Conservation (phyloP, 2,329 filamentous ascomycete species). For the Rhynchosporium graminicola region DNA sequence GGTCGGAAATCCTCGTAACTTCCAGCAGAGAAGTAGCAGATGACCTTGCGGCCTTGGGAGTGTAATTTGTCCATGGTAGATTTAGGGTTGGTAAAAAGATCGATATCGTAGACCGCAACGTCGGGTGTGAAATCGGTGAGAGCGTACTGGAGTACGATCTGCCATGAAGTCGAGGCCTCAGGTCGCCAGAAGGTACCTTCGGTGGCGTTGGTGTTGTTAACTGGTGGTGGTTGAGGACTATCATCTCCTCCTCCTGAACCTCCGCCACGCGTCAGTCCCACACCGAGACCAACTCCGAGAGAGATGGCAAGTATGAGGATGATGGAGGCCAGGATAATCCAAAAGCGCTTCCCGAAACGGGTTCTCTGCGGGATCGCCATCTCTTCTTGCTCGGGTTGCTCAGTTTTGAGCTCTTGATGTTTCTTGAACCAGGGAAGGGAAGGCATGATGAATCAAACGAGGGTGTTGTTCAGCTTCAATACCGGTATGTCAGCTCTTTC, state of each 20-base stretch:
- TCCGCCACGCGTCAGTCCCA: slow-evolving; percentile 48
- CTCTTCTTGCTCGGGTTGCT: neutral
- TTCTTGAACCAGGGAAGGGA: slow-evolving; percentile 5
- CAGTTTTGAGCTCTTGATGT: slow-evolving; percentile 13
- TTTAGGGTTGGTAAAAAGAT: slow-evolving; percentile 48
- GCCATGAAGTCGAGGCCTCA: slow-evolving; percentile 24
- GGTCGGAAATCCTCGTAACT: slow-evolving; percentile 65
- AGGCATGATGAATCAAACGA: slow-evolving; percentile 9
- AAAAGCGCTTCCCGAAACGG: slow-evolving; percentile 24
- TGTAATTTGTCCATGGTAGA: slow-evolving; percentile 52
- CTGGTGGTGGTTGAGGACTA: slow-evolving; percentile 13
- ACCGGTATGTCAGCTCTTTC: too few relatives aligned
- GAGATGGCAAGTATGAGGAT: slow-evolving; percentile 27
- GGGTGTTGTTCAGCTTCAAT: slow-evolving; percentile 3
- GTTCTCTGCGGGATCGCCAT: slow-evolving; percentile 5
- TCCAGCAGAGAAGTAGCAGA: slow-evolving; percentile 76
- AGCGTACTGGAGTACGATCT: slow-evolving; percentile 23
- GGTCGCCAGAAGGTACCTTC: slow-evolving; percentile 25
- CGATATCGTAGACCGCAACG: slow-evolving; percentile 43
- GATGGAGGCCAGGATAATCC: slow-evolving; percentile 21
- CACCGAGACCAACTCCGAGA: slow-evolving; percentile 52
- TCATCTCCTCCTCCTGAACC: slow-evolving; percentile 5
- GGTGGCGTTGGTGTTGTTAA: slow-evolving; percentile 22
- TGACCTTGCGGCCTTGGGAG: slow-evolving; percentile 56
- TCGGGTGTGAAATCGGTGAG: slow-evolving; percentile 19